Percentiles rank a stretch among this genome's conserved stretches.
Conservation (phyloP, 2,329 filamentous ascomycete genomes). For the Apiospora malaysiana region DNA sequence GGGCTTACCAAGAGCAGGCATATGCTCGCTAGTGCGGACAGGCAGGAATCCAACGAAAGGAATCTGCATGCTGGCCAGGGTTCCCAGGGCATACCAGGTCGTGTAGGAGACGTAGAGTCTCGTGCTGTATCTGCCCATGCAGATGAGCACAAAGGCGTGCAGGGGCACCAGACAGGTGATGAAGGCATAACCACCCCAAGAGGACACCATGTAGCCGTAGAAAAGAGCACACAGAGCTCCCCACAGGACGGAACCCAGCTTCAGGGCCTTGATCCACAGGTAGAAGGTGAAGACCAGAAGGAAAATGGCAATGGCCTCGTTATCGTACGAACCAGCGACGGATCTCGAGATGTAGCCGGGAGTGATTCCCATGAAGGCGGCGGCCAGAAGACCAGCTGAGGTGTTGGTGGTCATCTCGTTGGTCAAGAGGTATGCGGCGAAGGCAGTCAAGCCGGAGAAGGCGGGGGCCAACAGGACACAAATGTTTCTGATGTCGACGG, state of each 20-base stretch:
- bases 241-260: slow-evolving; percentile 96
- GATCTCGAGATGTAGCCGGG: slow-evolving; percentile 98
- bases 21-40: slow-evolving; percentile 96
- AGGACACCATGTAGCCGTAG: slow-evolving; percentile 99
- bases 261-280: slow-evolving; percentile 98
- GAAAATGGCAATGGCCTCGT: slow-evolving; percentile 99
- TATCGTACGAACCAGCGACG: slow-evolving; percentile 97
- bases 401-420: slow-evolving; percentile 97
- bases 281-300: slow-evolving; percentile 98
- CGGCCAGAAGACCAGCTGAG: slow-evolving; percentile 92
- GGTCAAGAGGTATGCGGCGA: slow-evolving; percentile 92
- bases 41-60: slow-evolving; percentile 98
- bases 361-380: slow-evolving; percentile 95
- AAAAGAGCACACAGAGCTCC: slow-evolving; percentile 92
- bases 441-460: slow-evolving; percentile 92
- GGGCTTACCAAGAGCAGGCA: slow-evolving; percentile 85
- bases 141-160: slow-evolving; percentile 90
- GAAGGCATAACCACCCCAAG: slow-evolving; percentile 99
- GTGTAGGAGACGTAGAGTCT: slow-evolving; percentile 96
- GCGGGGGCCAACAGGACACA: slow-evolving; percentile 94
- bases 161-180: slow-evolving; percentile 97
- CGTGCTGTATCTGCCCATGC: slow-evolving; percentile 95
- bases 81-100: slow-evolving; percentile 97
- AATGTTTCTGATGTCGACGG: slow-evolving; percentile 98
- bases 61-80: slow-evolving; percentile 98